Base-by-base conservation (phyloP, 148 eudicot genomes). In the Salicornia ramosissima region DNA sequence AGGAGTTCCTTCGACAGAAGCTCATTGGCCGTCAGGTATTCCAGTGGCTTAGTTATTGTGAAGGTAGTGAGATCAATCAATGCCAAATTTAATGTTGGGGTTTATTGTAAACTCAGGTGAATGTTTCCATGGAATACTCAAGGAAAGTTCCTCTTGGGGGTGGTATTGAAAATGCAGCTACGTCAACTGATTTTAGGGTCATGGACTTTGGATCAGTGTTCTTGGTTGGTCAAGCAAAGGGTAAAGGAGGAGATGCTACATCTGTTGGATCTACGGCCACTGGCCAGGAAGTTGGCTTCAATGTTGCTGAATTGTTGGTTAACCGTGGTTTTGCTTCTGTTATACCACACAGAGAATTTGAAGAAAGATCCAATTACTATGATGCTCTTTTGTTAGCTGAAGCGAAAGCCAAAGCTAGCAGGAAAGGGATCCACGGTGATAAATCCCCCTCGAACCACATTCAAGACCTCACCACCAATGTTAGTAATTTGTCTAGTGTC, bases 61-160 rank as follows among this genome's bases (percentile, higher is more conserved):
- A 21, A 52, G 46, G 42, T 61, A 57, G 60, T 71, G 19, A 30
- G 36, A 67, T 50, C 47, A n/a, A 2, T 51, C 10, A 62, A 12
- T 21, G 59, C 10, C 58, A 66, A 62, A 47, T 67, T 43, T 82
- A 60, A 81, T 43, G 56, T 11, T 10, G 21, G 51, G 34, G 45
- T 18, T 43, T 39, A 39, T 40, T 75, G 58, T 72, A 33, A 68
- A 55, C 74, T 66, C 78, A 95, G 99, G 99, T 95, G 69, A 84
- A 86, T 70, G 97, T 95, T 68, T 89, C 90, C 43, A 89, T 95
- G 97, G 99, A 95, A 76, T 95, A 95, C 80, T 85, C 91, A n/a
- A 87, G 93, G 72, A 91, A 87, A 87, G 78, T 95, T 30, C 42
- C 76, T 60, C 18, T 74, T 73, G 74, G 74, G 26, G 96, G 86